Conservation (phyloP, 2,329 filamentous ascomycete species). For the Coniochaeta sp. region DNA sequence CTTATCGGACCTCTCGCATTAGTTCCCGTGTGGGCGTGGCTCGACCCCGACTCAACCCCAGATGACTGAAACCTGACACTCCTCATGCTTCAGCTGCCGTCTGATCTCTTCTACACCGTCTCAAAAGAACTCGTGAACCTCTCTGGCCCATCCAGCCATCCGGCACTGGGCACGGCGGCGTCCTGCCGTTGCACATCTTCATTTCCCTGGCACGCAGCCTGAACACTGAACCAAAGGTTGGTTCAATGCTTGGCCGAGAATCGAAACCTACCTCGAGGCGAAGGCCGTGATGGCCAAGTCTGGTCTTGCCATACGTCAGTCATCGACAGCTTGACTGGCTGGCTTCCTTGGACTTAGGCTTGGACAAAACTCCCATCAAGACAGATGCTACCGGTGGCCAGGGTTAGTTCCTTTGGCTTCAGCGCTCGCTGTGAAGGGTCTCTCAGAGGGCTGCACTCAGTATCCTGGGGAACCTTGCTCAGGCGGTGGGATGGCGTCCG, state of each 20-base stretch:
- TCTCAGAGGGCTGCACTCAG: too few relatives aligned
- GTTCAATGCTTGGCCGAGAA: neutral
- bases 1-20: neutral
- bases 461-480: neutral
- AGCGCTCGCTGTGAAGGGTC: too few relatives aligned
- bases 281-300: neutral
- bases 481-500: neutral
- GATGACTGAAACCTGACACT: slow-evolving; percentile 15
- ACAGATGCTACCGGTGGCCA: too few relatives aligned
- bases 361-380: neutral
- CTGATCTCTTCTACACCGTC: slow-evolving; percentile 18
- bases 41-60: slow-evolving; percentile 3
- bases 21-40: neutral
- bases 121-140: slow-evolving; percentile 8
- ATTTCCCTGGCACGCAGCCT: neutral
- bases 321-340: neutral
- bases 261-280: neutral
- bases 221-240: neutral
- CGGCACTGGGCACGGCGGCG: neutral
- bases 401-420: too few relatives aligned
- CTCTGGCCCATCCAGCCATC: neutral
- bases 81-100: slow-evolving; percentile 20
- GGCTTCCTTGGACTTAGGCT: neutral
- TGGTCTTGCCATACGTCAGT: neutral
- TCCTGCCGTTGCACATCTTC: neutral